These are phyloP conservation scores for Trichopus zeylanicus DNA, from an alignment of 116 monocot species.

Conservation along the genomic window DNA sequence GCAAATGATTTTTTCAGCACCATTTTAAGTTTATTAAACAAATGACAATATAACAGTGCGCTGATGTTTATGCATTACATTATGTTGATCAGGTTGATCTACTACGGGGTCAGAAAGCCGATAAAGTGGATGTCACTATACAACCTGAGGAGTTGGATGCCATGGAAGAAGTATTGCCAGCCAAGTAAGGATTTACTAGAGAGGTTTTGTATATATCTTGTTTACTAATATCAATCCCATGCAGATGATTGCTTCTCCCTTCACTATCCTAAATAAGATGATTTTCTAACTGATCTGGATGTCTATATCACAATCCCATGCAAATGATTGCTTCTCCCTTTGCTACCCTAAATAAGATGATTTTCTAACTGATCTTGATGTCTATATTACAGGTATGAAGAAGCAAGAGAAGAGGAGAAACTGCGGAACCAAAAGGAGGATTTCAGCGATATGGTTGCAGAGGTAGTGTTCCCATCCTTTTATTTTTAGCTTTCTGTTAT, in stretches of 20 bases:
- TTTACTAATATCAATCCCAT: no score
- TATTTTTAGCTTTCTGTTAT: background rate
- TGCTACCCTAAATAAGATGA: background rate
- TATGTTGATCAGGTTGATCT: conserved; percentile 71
- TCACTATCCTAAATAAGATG: background rate
- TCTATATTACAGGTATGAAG: conserved; percentile 63
- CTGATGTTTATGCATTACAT: background rate
- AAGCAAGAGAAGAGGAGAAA: conserved; percentile 97
- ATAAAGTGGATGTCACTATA: conserved; percentile 98
- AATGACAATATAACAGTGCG: no score
- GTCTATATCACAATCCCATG: no score
- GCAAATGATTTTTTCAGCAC: no score
- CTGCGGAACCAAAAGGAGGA: conserved; percentile 95
- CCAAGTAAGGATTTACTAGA: conserved; percentile 50
- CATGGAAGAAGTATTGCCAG: conserved; percentile 90
- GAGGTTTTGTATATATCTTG: no score
- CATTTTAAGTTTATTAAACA: no score
- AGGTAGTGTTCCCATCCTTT: conserved; percentile 26
- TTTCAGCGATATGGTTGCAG: conserved; percentile 97
- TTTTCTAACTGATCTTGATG: background rate
- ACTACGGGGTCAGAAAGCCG: conserved; percentile 86
- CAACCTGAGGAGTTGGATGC: conserved; percentile 92
- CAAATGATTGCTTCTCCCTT: no score
- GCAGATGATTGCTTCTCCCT: no score
- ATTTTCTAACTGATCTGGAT: no score